Percentiles rank a stretch among this genome's conserved stretches.
phyloP scores from a whole-genome alignment of 495 filamentous ascomycete genomes.

The Rhypophila decipiens region DNA sequence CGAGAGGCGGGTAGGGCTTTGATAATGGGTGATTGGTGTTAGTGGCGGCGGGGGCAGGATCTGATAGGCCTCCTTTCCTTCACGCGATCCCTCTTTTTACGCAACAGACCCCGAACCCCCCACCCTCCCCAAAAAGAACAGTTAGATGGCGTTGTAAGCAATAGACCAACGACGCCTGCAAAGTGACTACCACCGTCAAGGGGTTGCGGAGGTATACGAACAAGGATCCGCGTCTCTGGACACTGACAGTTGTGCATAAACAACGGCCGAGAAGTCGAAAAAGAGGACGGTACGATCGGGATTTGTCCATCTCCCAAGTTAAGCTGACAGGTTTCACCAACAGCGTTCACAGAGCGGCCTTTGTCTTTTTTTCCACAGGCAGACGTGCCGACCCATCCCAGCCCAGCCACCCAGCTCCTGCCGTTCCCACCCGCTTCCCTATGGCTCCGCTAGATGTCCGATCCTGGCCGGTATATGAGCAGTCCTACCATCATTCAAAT shows the following conservation, averaged over 20 bases:
- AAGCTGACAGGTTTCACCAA: constrained; percentile 4
- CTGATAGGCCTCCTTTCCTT: too few species aligned
- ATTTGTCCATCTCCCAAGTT: constrained; percentile 8
- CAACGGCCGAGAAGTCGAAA: constrained; percentile 9
- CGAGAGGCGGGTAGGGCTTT: too few species aligned
- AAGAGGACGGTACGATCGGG: constrained; percentile 7
- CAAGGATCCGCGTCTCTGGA: constrained; percentile 6
- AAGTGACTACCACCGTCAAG: too few species aligned
- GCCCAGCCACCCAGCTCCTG: background rate
- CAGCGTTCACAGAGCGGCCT: background rate
- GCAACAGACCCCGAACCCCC: too few species aligned
- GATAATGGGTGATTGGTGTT: too few species aligned
- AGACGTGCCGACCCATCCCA: background rate
- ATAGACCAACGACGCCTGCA: too few species aligned
- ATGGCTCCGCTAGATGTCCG: constrained; percentile 2
- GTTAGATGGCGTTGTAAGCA: too few species aligned
- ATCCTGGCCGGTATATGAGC: constrained; percentile 5
- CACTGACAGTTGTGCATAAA: constrained; percentile 5
- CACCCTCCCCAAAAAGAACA: too few species aligned
- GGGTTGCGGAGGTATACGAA: constrained; percentile 4
- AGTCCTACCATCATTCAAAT: background rate
- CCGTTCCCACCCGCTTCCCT: background rate
- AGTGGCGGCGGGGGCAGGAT: too few species aligned
- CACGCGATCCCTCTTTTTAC: too few species aligned
- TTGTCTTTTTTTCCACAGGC: background rate